phyloP scores from a whole-genome alignment of 306 rosid genomes.

The Cucumis cinereus region DNA sequence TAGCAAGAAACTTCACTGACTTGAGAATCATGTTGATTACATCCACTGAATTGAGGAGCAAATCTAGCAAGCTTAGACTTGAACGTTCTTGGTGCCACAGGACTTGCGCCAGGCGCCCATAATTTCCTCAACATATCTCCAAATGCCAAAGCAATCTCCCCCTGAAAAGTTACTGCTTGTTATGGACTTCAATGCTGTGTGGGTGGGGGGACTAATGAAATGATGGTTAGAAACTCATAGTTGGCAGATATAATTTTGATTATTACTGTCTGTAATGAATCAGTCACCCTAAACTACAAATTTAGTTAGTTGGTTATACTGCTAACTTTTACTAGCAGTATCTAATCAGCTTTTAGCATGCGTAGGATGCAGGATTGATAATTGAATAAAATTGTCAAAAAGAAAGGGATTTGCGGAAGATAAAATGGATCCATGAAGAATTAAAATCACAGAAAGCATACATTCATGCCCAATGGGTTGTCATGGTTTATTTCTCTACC shows the following conservation, averaged over 20 bases:
- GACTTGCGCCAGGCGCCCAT: conserved; percentile 97
- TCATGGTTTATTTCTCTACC: conserved; percentile 77
- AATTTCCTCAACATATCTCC: conserved; percentile 90
- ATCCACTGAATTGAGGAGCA: conserved; percentile 98
- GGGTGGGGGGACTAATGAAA: not conserved
- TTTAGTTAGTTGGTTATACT: not conserved
- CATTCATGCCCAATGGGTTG: conserved; percentile 94
- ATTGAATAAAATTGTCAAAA: not conserved
- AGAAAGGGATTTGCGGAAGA: not conserved
- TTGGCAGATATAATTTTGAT: not conserved
- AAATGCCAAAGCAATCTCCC: conserved; percentile 94
- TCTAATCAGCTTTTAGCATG: not conserved
- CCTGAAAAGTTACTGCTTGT: conserved; percentile 38
- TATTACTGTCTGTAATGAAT: not conserved
- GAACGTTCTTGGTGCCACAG: conserved; percentile 74
- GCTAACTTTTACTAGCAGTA: not conserved
- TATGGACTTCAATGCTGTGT: not conserved
- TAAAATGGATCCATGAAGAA: conserved; percentile 4
- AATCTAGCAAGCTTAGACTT: conserved; percentile 91
- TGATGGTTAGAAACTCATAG: not conserved
- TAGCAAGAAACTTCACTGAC: conserved; percentile 40
- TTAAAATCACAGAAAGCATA: conserved; percentile 24
- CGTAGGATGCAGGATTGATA: not conserved
- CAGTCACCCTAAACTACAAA: not conserved
- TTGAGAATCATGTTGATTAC: conserved; percentile 98